Base-by-base conservation (phyloP, 179 eudicot species). In the Vitellaria paradoxa region DNA sequence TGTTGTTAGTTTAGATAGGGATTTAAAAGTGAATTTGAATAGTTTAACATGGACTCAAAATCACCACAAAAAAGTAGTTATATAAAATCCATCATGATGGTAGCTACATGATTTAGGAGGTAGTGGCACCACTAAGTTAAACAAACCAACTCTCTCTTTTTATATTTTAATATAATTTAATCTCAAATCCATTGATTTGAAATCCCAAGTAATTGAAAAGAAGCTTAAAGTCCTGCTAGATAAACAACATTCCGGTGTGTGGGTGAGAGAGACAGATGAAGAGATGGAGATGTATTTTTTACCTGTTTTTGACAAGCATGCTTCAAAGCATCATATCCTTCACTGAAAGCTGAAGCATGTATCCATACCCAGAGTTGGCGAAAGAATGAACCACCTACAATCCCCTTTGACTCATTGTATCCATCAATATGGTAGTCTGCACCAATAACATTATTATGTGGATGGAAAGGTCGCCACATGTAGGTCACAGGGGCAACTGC, bases 331-430 rank as follows among this genome's bases (percentile, higher is more conserved):
- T 89, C 88, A 83, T 84, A 80, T 76, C 93, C 99, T 88, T 95
- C 92, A 55, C 53, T 57, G 70, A 87, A 86, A 70, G 89, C 89
- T 18, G 97, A 87, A 60, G 93, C 90, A 88, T 93, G 97, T 81
- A 93, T 85, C 97, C 97, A 95, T 69, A 95, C 77, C 99, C 92
- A 93, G 50, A 95, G 78, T 74, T 82, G 89, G 52, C 92, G 91
- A 46, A 67, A 74, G 47, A 76, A 53, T 73, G 68, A 42, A 46
- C 61, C 63, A 6, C 68, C 45, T 20, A 62, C 74, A 78, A 37
- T 26, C 2, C 13, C 52, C 15, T 60, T 55, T 64, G 40, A 50
- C 57, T 17, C 77, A 63, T 68, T 67, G 62, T 45, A 56, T 46
- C 20, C 75, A 21, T 84, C 79, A 52, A 55, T 55, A 72, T 40